Evolutionary conservation across 768 basidiomycete species (phyloP), one percentile per base, ranked within the genome.

Genomic region (Atractiella rhizophila): DNA sequence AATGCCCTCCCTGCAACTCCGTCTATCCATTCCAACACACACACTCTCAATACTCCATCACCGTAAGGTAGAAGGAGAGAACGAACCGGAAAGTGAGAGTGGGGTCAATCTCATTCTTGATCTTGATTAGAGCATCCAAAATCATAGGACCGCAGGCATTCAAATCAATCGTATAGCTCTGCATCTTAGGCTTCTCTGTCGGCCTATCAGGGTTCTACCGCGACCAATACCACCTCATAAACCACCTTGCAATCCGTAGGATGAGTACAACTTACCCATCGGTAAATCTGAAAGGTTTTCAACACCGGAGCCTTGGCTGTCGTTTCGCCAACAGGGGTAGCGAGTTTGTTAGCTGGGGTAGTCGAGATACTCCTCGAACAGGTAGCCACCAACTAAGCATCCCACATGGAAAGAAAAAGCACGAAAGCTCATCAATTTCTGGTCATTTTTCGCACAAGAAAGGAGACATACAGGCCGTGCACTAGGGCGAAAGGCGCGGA

Each of bases 241-340:
- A 3, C 1, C 23, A 2, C 27, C 5, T 16, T 15, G 9, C 20
- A 21, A 5, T 11, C 10, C 12, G 10, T 1, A 5, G 28, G 15
- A 18, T 15, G 2, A 30, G 30, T 3, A 37, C 7, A 11, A 21
- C 71, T 46, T 43, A 81, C 81, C 83, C 91, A 98, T 59, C 91
- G 79, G 64, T 98, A 98, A 50, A 98, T 85, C 68, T 86, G 80
- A 68, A 98, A 94, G 60, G 85, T 76, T 65, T 96, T 96, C 54
- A 74, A 64, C 51, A 76, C 56, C 15, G 69, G 69, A 42, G 27
- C 46, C 51, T 47, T 0, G 72, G 70, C 58, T 77, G n/a, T n/a
- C n/a, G n/a, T n/a, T n/a, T n/a, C n/a, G n/a, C n/a, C n/a, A n/a
- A n/a, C n/a, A n/a, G n/a, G n/a, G n/a, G n/a, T n/a, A n/a, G n/a